Evolutionary conservation across 1,139 yeast species (phyloP).

Genomic region (Magnusiomyces magnusii): DNA sequence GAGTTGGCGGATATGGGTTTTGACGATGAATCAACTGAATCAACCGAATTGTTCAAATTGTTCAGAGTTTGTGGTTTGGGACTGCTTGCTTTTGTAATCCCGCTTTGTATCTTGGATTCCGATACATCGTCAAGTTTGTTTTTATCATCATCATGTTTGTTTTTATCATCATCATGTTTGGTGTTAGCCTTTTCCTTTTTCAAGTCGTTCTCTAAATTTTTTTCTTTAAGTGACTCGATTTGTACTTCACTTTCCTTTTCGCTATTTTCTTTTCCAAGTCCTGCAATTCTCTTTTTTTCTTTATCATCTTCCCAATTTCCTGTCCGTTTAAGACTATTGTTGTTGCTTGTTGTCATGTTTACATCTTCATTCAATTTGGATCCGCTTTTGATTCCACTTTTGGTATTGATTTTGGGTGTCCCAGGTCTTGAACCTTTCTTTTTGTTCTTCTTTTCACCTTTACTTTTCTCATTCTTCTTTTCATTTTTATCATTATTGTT

Average conservation of each 20-base stretch:
- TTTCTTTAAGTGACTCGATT: not conserved
- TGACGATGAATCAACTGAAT: too few species aligned
- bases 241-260: not conserved
- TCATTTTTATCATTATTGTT: not conserved
- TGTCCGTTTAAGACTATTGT: conserved; percentile 8
- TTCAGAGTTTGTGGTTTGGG: too few species aligned
- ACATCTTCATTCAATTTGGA: not conserved
- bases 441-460: not conserved
- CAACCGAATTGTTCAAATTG: too few species aligned
- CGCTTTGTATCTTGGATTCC: not conserved
- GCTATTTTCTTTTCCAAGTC: not conserved
- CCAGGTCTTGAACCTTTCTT: not conserved
- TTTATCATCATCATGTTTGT: too few species aligned
- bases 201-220: not conserved
- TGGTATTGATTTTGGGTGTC: not conserved
- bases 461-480: not conserved
- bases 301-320: conserved; percentile 14
- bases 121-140: too few species aligned
- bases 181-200: too few species aligned
- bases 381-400: not conserved
- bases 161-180: too few species aligned
- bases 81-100: not conserved
- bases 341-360: not conserved
- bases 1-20: too few species aligned
- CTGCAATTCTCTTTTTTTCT: not conserved